Conservation (phyloP, 805 yeast genomes). For the Isabelozyma pseudorhagii region DNA sequence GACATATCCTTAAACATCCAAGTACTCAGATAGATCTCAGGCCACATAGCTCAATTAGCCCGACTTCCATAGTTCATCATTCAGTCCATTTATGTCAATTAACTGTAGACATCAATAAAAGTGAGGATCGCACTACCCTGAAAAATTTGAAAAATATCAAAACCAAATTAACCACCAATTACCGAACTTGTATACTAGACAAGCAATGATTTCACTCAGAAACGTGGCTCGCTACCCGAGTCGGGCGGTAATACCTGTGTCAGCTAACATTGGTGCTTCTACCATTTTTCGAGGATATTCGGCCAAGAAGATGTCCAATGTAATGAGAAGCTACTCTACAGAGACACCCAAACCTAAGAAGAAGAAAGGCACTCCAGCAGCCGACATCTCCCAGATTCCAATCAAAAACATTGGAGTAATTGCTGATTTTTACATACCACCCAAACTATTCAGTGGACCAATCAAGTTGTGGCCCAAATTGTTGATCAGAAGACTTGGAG, state of each 20-base stretch:
- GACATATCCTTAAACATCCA: background rate
- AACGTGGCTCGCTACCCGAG: background rate
- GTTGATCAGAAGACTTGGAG: conserved; percentile 59
- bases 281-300: conserved; percentile 8
- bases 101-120: background rate
- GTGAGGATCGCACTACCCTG: background rate
- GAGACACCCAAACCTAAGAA: conserved; percentile 5
- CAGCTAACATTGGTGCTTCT: background rate
- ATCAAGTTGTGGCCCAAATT: conserved; percentile 41
- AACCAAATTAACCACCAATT: background rate
- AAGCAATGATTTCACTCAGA: background rate
- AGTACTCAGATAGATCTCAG: too few relatives aligned
- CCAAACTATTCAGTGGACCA: conserved; percentile 22
- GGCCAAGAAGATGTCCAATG: conserved; percentile 1
- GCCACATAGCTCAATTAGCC: too few relatives aligned
- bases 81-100: background rate
- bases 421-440: conserved; percentile 44
- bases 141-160: background rate
- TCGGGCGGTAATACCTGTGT: background rate
- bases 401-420: conserved; percentile 36
- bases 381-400: conserved; percentile 37
- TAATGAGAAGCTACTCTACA: conserved; percentile 9
- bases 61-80: too few relatives aligned
- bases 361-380: conserved; percentile 13
- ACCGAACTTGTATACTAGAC: background rate